Evolutionary conservation across 345 rosid species (phyloP).

Genomic region (Dipteronia dyeriana): DNA sequence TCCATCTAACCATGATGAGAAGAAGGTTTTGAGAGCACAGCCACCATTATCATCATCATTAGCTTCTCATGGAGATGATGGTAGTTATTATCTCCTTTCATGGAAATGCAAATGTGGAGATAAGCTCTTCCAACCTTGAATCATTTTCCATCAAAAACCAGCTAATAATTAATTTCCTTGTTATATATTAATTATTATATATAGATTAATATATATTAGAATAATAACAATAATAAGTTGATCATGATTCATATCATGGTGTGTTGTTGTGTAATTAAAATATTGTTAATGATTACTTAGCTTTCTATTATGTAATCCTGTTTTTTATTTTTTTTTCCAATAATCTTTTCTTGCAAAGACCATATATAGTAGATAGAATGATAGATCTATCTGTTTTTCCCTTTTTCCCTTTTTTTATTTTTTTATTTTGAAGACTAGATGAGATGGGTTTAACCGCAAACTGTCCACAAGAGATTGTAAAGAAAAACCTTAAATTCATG

Average conservation of each 20-base stretch:
- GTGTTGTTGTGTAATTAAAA: too few species aligned
- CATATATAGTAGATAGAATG: too few species aligned
- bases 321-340: too few species aligned
- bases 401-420: too few species aligned
- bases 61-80: slow-evolving; percentile 26
- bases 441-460: too few species aligned
- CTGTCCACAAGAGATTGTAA: too few species aligned
- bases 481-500: too few species aligned
- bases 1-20: slow-evolving; percentile 27
- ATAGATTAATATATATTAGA: neutral
- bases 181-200: neutral
- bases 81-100: slow-evolving; percentile 58
- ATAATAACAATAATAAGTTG: neutral
- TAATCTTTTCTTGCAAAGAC: too few species aligned
- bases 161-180: neutral
- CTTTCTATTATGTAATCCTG: too few species aligned
- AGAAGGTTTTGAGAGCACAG: neutral
- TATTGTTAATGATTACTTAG: too few species aligned
- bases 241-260: neutral
- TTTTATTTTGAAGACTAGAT: too few species aligned
- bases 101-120: slow-evolving; percentile 78
- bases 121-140: slow-evolving; percentile 49
- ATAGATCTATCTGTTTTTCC: too few species aligned
- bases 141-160: neutral
- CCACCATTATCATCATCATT: neutral